Conservation (phyloP, 2,329 filamentous ascomycete species). For the Sclerotinia spermophila region DNA sequence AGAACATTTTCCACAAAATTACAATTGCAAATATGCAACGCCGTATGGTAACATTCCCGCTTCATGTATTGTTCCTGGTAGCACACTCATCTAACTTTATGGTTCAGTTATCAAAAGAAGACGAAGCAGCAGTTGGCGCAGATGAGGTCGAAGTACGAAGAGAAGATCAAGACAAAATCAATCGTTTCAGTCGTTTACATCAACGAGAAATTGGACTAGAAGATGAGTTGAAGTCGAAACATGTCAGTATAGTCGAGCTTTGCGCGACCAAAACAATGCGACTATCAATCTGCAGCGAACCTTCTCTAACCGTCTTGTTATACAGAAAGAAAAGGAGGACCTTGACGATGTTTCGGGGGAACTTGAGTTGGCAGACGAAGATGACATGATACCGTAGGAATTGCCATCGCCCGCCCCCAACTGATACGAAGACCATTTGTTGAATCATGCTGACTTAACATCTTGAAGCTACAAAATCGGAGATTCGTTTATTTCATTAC, state of each 20-base stretch:
- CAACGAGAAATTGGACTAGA: slow-evolving; percentile 76
- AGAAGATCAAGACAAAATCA: slow-evolving; percentile 99
- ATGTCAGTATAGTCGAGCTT: slow-evolving; percentile 50
- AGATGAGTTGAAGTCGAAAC: slow-evolving; percentile 75
- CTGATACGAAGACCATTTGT: background rate
- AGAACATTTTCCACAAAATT: background rate
- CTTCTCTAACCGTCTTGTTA: background rate
- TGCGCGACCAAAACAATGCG: background rate
- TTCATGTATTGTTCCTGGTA: background rate
- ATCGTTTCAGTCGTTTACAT: slow-evolving; percentile 91
- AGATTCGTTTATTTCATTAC: slow-evolving; percentile 88
- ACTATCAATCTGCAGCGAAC: slow-evolving; percentile 21
- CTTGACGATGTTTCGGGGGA: slow-evolving; percentile 89
- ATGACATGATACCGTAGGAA: slow-evolving; percentile 81
- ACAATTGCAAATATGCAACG: slow-evolving; percentile 24
- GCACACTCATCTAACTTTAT: background rate
- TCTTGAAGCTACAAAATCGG: slow-evolving; percentile 86
- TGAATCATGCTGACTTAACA: slow-evolving; percentile 15
- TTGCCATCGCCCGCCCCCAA: background rate
- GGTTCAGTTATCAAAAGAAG: slow-evolving; percentile 78
- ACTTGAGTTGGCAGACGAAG: slow-evolving; percentile 91
- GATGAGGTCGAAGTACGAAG: slow-evolving; percentile 92
- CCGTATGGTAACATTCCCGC: slow-evolving; percentile 26
- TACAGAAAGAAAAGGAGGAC: slow-evolving; percentile 96
- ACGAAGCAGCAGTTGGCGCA: slow-evolving; percentile 68